Conservation (phyloP, 2,329 filamentous ascomycete species). For the Aspergillus neoniger region DNA sequence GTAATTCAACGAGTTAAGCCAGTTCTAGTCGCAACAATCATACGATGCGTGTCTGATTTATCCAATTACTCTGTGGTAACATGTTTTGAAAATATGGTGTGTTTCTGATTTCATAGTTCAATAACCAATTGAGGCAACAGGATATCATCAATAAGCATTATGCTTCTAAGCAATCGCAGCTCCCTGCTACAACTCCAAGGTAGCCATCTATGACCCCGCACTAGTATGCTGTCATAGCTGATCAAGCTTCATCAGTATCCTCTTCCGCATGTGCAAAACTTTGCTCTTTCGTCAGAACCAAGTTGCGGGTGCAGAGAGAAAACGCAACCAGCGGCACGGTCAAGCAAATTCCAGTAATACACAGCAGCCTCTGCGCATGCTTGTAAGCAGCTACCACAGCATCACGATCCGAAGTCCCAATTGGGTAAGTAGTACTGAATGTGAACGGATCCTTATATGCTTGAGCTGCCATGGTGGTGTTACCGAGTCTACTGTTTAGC, state of each 20-base stretch:
- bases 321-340: constrained; percentile 51
- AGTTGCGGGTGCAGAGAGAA: constrained; percentile 49
- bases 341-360: constrained; percentile 54
- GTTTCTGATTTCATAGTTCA: too few relatives aligned
- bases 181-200: background rate
- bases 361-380: constrained; percentile 50
- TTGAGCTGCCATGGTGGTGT: constrained; percentile 41
- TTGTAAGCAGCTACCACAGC: constrained; percentile 49
- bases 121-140: background rate
- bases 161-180: background rate
- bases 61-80: too few relatives aligned
- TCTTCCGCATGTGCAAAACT: constrained; percentile 45
- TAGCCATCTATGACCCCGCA: background rate
- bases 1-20: too few relatives aligned
- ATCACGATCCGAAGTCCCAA: constrained; percentile 48
- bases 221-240: too few relatives aligned
- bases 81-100: too few relatives aligned
- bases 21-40: too few relatives aligned
- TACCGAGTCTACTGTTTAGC: constrained; percentile 44
- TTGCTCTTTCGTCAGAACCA: constrained; percentile 49
- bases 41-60: too few relatives aligned
- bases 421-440: constrained; percentile 40
- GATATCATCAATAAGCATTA: background rate
- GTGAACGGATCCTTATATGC: constrained; percentile 49
- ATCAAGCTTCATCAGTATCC: background rate